Base-by-base conservation (phyloP, 1,284 basidiomycete species). In the Ganoderma lucidum region DNA sequence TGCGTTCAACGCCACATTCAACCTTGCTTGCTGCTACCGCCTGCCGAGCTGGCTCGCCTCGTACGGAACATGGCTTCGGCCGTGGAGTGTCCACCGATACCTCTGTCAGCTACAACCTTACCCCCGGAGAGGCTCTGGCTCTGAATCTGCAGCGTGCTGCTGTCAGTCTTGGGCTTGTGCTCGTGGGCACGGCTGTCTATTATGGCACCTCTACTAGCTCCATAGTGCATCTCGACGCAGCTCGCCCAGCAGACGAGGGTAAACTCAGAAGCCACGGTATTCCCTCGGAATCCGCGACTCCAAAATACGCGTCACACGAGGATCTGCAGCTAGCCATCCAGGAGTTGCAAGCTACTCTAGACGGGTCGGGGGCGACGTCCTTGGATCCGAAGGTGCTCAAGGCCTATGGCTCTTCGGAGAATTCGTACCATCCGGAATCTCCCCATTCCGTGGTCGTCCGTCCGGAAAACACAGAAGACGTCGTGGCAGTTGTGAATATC, bases 361-460 rank as follows among this genome's bases (percentile, higher is more conserved):
- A 88, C 0, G 82, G 78, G 19, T 75, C 81, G 55, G 79, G 83
- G 35, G 76, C 80, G 17, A 85, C 92, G 35, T 80, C 81, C 56
- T 89, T 87, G 2, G 85, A 88, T 71, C 80, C 83, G 9, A 81
- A 86, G 37, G 78, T 82, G 10, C 78, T 92, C 62, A 79, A 82
- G 65, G 82, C 83, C 37, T 85, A 91, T 69, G 91, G 91, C 3
- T 90, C 86, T 41, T 92, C 91, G 0, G 87, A 88, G 70, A 88
- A 91, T 73, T 90, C 90, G 0, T 91, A 92, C 74, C 90, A 90
- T 75, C 87, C 89, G 3, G 80, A 83, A 61, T 87, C 86, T n/a
- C 85, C 53, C 2, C 91, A 92, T 72, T 85, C 88, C 4, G 89
- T 92, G 41, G 84, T 93, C 44, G 90, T 92, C 61, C 80, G 83